These are phyloP conservation scores for Ophiobolus disseminans DNA, from an alignment of 2,329 filamentous ascomycete genomes.

Conservation along the genomic window DNA sequence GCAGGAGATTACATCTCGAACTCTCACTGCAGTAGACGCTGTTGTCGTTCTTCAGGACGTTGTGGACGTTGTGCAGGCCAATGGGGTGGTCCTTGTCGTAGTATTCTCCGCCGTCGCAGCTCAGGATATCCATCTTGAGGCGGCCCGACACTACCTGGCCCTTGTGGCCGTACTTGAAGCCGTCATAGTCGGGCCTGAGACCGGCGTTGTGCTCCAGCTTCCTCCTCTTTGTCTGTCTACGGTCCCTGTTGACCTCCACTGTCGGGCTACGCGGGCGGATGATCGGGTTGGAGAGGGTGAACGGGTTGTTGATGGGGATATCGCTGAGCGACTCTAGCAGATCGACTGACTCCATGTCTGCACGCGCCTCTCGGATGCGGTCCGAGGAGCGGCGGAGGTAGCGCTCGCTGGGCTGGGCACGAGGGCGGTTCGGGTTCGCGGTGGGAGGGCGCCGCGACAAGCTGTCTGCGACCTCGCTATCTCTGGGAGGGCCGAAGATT, in stretches of 20 bases:
- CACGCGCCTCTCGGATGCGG: conserved; percentile 35
- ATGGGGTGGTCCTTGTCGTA: conserved; percentile 62
- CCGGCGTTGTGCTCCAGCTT: conserved; percentile 49
- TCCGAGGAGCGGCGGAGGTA: conserved; percentile 44
- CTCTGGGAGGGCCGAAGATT: conserved; percentile 29
- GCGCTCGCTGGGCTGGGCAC: conserved; percentile 45
- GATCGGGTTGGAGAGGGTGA: conserved; percentile 12
- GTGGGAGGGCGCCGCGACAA: conserved; percentile 23
- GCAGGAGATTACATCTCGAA: conserved; percentile 84
- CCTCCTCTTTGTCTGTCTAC: conserved; percentile 43
- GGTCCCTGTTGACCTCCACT: conserved; percentile 27
- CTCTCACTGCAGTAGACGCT: conserved; percentile 90
- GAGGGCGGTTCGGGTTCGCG: conserved; percentile 36
- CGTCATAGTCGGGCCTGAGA: conserved; percentile 31
- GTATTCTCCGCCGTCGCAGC: conserved; percentile 81
- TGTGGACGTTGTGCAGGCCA: conserved; percentile 63
- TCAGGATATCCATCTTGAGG: conserved; percentile 85
- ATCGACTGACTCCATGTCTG: conserved; percentile 31
- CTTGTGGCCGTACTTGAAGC: conserved; percentile 81
- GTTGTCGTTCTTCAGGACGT: conserved; percentile 80
- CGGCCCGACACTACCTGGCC: conserved; percentile 85
- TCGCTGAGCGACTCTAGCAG: conserved; percentile 34
- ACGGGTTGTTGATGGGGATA: conserved; percentile 21
- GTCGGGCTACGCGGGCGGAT: conserved; percentile 34
- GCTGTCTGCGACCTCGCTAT: conserved; percentile 21